Evolutionary conservation across 176 grass and related monocot species (phyloP), one percentile per base, ranked within the genome.

Genomic region (Panicum miliaceum): DNA sequence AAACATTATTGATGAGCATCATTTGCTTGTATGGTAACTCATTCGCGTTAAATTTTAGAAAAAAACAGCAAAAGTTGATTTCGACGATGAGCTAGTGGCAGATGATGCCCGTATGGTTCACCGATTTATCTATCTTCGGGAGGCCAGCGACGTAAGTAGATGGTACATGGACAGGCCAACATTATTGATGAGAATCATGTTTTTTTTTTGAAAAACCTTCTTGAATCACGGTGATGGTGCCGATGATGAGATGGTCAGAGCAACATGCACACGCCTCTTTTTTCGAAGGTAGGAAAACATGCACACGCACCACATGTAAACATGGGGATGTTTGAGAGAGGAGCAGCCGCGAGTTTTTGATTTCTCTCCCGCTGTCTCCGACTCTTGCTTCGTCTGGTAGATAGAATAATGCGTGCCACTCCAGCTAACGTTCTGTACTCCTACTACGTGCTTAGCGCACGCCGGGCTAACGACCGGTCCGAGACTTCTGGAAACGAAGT

Each of bases 121-220:
- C 38, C 6, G 8, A 36, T 51, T 83, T 38, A 27, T 54, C 19
- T 78, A 5, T 23, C n/a, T 27, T 5, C 22, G 4, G 54, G 3
- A 11, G 67, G 86, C 84, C 64, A 83, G 54, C 81, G 57, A 3
- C 34, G 75, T 72, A 40, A 29, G 56, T 64, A 56, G 7, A 12
- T 71, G 25, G 10, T 10, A 12, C 9, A 26, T 16, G 74, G 75
- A 80, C 59, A 80, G 26, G 51, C 62, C 66, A n/a, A n/a, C n/a
- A n/a, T n/a, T n/a, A n/a, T n/a, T n/a, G n/a, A n/a, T n/a, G n/a
- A n/a, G n/a, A n/a, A n/a, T n/a, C n/a, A n/a, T n/a, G n/a, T n/a
- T n/a, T n/a, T n/a, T n/a, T n/a, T n/a, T n/a, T n/a, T n/a, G n/a
- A n/a, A n/a, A n/a, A n/a, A n/a, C n/a, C n/a, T 23, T 60, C 43